Evolutionary conservation across 306 rosid species (phyloP).

Genomic region (Acacia melanoxylon): DNA sequence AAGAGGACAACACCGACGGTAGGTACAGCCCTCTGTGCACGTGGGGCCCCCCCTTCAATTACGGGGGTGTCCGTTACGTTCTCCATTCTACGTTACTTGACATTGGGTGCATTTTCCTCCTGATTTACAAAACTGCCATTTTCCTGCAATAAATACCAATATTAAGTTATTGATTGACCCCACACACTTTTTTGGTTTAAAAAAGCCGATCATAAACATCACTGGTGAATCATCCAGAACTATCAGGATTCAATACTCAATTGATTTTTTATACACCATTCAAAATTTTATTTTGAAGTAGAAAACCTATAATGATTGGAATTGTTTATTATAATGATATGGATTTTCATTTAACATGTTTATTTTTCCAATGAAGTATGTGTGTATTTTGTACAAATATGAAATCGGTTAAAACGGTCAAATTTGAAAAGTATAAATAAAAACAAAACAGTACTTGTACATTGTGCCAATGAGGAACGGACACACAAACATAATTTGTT

Average conservation of each 20-base stretch:
- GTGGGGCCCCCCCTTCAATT: conserved; percentile 57
- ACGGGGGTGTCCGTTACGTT: conserved; percentile 55
- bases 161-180: too few species aligned
- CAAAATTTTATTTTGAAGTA: neutral
- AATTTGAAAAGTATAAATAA: neutral
- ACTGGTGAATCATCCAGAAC: neutral
- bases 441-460: neutral
- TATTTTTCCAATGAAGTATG: too few species aligned
- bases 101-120: neutral
- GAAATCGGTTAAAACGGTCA: neutral
- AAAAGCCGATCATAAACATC: neutral
- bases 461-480: neutral
- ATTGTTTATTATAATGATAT: neutral
- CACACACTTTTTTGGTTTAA: neutral
- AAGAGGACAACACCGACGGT: conserved; percentile 85
- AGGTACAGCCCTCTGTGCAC: conserved; percentile 46
- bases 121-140: neutral
- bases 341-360: too few species aligned
- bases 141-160: neutral
- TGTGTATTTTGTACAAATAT: too few species aligned
- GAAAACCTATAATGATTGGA: neutral
- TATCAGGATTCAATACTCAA: neutral
- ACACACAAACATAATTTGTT: neutral
- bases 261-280: neutral
- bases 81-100: conserved; percentile 34